Conservation (phyloP, 306 rosid species). For the Cucumis sativus region Cucumber_9930_V3 NC_026660.2:19414501-19415000, state of each 20-base stretch:
- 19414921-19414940: neutral
- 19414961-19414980: neutral
- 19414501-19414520: neutral
- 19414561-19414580: neutral
- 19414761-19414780: conserved; percentile 38
- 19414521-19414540: neutral
- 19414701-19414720: conserved; percentile 75
- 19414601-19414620: neutral
- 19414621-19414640: conserved; percentile 42
- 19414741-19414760: conserved; percentile 44
- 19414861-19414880: neutral
- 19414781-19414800: neutral
- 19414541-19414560: neutral
- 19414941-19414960: neutral
- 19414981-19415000: neutral
- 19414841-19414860: neutral
- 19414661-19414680: conserved; percentile 56
- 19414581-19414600: neutral
- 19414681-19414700: conserved; percentile 73
- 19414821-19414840: neutral
- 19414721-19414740: conserved; percentile 72
- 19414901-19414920: neutral
- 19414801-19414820: neutral
- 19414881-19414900: neutral
- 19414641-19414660: conserved; percentile 76